Percentiles rank a stretch among this genome's conserved stretches.
Evolutionary conservation across 2,329 filamentous ascomycete genomes (phyloP).

Genomic region (Sporothrix protearum): DNA sequence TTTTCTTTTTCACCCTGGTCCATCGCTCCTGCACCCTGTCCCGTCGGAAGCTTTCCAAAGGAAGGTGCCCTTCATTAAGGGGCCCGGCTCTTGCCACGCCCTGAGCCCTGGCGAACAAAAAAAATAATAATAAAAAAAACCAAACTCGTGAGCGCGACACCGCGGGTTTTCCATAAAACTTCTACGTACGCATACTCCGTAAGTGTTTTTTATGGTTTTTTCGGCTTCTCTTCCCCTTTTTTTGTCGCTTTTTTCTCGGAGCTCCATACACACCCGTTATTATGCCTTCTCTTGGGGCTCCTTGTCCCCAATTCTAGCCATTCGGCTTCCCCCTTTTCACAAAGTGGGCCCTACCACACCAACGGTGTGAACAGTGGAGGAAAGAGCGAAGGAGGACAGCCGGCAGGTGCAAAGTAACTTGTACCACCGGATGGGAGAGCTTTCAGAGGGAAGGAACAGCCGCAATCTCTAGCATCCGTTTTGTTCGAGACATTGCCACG

Average conservation of each 20-base stretch:
- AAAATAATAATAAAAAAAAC: no score
- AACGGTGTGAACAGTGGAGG: constrained; percentile 13
- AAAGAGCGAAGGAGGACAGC: neutral
- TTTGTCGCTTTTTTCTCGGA: neutral
- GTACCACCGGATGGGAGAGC: neutral
- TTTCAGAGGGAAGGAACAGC: neutral
- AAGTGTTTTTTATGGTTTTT: no score
- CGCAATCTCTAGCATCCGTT: neutral
- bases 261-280: constrained; percentile 12
- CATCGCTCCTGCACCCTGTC: neutral
- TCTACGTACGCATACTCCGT: no score
- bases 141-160: neutral
- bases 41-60: constrained; percentile 23
- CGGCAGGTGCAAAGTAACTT: neutral
- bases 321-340: constrained; percentile 25
- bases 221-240: neutral
- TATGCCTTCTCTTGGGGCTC: neutral
- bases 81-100: constrained; percentile 1
- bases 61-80: neutral
- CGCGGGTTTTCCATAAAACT: neutral
- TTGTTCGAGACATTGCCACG: constrained; percentile 1
- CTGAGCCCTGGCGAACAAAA: neutral
- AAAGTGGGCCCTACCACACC: constrained; percentile 19
- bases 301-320: constrained; percentile 16
- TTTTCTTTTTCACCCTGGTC: neutral